Evolutionary conservation across 371 early-diverging fungal genomes (phyloP).

Genomic region (Mortierella sp.): DNA sequence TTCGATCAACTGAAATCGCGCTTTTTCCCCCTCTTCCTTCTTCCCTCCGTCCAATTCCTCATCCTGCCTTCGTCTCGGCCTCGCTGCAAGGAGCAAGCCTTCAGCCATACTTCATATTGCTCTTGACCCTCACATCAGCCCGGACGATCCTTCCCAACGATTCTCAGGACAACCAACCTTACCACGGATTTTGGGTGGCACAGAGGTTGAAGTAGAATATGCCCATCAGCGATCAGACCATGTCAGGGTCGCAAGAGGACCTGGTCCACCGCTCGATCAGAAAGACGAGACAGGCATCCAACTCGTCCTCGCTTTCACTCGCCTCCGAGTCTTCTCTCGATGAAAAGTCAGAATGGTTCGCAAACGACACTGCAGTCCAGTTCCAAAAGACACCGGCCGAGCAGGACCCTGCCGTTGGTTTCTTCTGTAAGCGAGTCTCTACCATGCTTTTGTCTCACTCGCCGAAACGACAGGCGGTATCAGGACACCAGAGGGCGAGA

Average conservation of each 20-base stretch:
- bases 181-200: background rate
- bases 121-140: background rate
- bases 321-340: conserved; percentile 41
- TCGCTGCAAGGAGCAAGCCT: background rate
- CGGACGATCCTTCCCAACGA: background rate
- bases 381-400: conserved; percentile 49
- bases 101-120: background rate
- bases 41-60: background rate
- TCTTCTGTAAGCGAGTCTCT: conserved; percentile 34
- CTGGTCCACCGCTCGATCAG: conserved; percentile 1
- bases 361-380: conserved; percentile 47
- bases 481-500: background rate
- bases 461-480: background rate
- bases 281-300: conserved; percentile 30
- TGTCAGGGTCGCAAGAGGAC: background rate
- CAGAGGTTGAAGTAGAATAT: background rate
- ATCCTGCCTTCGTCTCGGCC: background rate
- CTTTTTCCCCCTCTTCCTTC: background rate
- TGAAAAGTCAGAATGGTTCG: conserved; percentile 48
- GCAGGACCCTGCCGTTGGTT: conserved; percentile 51
- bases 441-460: background rate
- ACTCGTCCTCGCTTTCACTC: conserved; percentile 29
- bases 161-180: background rate
- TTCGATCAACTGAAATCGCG: too few relatives aligned
- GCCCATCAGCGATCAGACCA: background rate